Evolutionary conservation across 768 basidiomycete species (phyloP).

Genomic region (Tephrocybe sp.): DNA sequence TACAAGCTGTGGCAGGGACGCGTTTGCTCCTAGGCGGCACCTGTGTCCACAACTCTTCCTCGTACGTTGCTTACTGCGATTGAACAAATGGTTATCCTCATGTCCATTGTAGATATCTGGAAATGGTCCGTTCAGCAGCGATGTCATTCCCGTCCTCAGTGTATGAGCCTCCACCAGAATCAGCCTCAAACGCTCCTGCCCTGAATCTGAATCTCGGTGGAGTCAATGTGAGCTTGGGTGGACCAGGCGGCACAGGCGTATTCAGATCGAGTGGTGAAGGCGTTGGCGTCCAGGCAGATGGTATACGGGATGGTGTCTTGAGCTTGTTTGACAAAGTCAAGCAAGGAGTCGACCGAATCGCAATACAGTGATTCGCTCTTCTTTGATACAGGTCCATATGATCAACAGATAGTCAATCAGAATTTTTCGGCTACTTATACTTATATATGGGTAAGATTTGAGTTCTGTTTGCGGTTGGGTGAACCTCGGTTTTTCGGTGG

Average conservation of each 20-base stretch:
- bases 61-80: slow-evolving; percentile 52
- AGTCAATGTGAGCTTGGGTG: slow-evolving; percentile 93
- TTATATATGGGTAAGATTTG: background rate
- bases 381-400: background rate
- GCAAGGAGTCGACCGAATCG: slow-evolving; percentile 74
- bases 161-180: slow-evolving; percentile 76
- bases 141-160: slow-evolving; percentile 60
- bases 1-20: slow-evolving; percentile 57
- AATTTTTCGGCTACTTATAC: background rate
- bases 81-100: slow-evolving; percentile 3
- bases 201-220: slow-evolving; percentile 90
- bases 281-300: slow-evolving; percentile 79
- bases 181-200: slow-evolving; percentile 70
- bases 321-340: slow-evolving; percentile 88
- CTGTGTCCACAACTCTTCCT: slow-evolving; percentile 91
- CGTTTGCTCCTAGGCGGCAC: slow-evolving; percentile 91
- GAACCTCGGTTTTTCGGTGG: slow-evolving; percentile 24
- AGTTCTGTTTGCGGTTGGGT: slow-evolving; percentile 16
- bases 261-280: slow-evolving; percentile 80
- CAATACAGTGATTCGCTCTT: slow-evolving; percentile 34
- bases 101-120: slow-evolving; percentile 63
- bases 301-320: slow-evolving; percentile 85
- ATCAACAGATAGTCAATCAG: background rate
- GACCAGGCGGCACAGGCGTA: slow-evolving; percentile 76
- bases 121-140: slow-evolving; percentile 82